phyloP scores from a whole-genome alignment of 164 flowering plant genomes.

The Chimonanthus salicifolius region DNA sequence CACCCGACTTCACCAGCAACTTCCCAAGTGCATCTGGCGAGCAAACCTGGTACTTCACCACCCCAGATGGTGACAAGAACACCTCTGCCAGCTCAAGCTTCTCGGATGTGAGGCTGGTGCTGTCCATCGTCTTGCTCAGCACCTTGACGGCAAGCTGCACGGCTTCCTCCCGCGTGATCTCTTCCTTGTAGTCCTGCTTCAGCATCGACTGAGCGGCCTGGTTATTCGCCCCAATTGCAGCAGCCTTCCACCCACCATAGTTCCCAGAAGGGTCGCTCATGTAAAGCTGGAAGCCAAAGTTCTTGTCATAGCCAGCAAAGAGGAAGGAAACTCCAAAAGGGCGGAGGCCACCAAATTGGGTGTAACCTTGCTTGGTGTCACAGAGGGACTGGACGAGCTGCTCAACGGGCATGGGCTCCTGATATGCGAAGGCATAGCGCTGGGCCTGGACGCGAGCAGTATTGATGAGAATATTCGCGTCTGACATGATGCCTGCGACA shows the following conservation, averaged over 20 bases:
- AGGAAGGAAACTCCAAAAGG: slow-evolving; percentile 22
- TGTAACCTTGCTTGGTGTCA: slow-evolving; percentile 21
- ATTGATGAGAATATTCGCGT: slow-evolving; percentile 21
- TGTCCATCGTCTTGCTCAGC: slow-evolving; percentile 20
- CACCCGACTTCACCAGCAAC: slow-evolving; percentile 18
- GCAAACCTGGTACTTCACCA: slow-evolving; percentile 20
- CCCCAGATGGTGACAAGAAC: slow-evolving; percentile 11
- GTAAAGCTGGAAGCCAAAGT: slow-evolving; percentile 18
- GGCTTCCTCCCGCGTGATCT: slow-evolving; percentile 18
- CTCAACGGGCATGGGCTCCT: slow-evolving; percentile 22
- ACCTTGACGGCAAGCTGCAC: slow-evolving; percentile 20
- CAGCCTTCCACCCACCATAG: slow-evolving; percentile 22
- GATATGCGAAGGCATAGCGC: slow-evolving; percentile 14
- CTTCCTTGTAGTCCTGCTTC: slow-evolving; percentile 21
- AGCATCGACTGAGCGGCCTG: slow-evolving; percentile 23
- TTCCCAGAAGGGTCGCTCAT: slow-evolving; percentile 21
- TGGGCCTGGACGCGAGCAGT: slow-evolving; percentile 22
- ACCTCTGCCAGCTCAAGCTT: slow-evolving; percentile 19
- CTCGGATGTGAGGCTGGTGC: slow-evolving; percentile 20
- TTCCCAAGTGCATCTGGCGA: slow-evolving; percentile 12
- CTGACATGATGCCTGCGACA: slow-evolving; percentile 22
- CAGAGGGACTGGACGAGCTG: slow-evolving; percentile 17
- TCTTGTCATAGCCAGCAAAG: slow-evolving; percentile 20
- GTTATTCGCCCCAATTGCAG: slow-evolving; percentile 17
- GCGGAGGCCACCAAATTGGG: slow-evolving; percentile 23